A percentile compares a stretch with the other conserved stretches of the same genome.
phyloP scores from a whole-genome alignment of 495 filamentous ascomycete species.

The Aspergillus nidulans region DNA sequence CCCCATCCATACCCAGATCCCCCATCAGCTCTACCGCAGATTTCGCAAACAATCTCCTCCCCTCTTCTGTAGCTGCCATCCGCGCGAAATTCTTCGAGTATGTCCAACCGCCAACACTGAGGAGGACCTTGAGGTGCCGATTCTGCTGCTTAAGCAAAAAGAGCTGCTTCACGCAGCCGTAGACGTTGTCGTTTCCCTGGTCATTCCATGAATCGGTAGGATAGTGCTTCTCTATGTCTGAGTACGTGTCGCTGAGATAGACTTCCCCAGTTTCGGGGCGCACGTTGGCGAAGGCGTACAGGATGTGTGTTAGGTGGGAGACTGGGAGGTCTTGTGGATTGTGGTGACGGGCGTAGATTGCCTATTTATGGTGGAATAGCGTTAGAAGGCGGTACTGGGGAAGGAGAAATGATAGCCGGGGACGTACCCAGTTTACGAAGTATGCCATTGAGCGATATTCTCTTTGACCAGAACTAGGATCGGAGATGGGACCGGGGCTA shows the following conservation, averaged over 20 bases:
- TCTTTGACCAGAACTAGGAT: slow-evolving; percentile 13
- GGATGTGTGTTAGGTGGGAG: slow-evolving; percentile 75
- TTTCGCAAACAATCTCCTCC: slow-evolving; percentile 61
- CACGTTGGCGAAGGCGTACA: slow-evolving; percentile 79
- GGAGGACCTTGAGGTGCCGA: slow-evolving; percentile 72
- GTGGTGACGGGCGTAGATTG: slow-evolving; percentile 50
- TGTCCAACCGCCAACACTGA: slow-evolving; percentile 65
- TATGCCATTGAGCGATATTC: slow-evolving; percentile 69
- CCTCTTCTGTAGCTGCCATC: slow-evolving; percentile 55
- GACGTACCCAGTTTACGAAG: slow-evolving; percentile 70
- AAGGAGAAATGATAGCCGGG: background rate
- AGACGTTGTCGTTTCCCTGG: slow-evolving; percentile 59
- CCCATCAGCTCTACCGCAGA: slow-evolving; percentile 62
- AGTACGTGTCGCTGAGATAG: slow-evolving; percentile 75
- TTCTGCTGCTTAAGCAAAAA: slow-evolving; percentile 75
- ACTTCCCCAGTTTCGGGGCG: slow-evolving; percentile 60
- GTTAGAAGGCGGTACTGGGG: background rate
- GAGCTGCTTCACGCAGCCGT: slow-evolving; percentile 85
- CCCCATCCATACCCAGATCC: slow-evolving; percentile 59
- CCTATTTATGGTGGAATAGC: background rate
- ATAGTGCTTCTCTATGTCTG: slow-evolving; percentile 73
- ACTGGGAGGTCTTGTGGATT: slow-evolving; percentile 70
- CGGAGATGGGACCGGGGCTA: background rate
- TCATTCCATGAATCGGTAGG: slow-evolving; percentile 71
- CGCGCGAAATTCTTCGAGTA: slow-evolving; percentile 69